Conservation (phyloP, 305 asterid species). For the Fraxinus nigra region DNA sequence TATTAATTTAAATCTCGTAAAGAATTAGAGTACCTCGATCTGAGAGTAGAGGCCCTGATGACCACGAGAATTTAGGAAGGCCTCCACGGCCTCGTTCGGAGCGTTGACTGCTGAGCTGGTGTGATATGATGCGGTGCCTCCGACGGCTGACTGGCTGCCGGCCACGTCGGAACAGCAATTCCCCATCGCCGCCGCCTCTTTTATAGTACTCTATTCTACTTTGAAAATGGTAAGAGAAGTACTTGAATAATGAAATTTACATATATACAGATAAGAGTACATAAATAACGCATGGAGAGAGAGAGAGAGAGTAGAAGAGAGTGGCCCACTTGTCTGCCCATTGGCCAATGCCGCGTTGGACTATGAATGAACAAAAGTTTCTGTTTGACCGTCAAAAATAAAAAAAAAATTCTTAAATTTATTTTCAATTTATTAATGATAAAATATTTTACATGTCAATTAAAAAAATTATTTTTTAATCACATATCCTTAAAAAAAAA, state of each 20-base stretch:
- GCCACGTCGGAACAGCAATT: conserved; percentile 89
- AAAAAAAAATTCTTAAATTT: too few relatives aligned
- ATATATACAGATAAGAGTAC: background rate
- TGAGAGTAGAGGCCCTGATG: conserved; percentile 74
- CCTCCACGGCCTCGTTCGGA: conserved; percentile 75
- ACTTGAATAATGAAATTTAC: background rate
- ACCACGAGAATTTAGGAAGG: conserved; percentile 84
- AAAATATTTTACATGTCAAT: too few relatives aligned
- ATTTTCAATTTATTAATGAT: too few relatives aligned
- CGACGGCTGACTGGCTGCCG: conserved; percentile 80
- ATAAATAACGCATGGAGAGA: background rate
- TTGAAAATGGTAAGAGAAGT: background rate
- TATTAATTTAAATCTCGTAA: background rate
- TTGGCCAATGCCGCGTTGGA: background rate
- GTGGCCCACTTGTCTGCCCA: conserved; percentile 28
- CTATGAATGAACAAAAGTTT: too few relatives aligned
- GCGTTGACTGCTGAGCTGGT: conserved; percentile 37
- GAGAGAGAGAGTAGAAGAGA: conserved; percentile 1
- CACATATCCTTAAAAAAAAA: too few relatives aligned
- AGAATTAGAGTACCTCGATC: conserved; percentile 68
- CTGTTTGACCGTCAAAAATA: too few relatives aligned
- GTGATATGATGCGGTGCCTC: conserved; percentile 47
- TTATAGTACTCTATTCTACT: background rate
- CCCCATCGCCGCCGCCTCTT: conserved; percentile 62
- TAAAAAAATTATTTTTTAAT: too few relatives aligned